These are phyloP conservation scores for Tylopilus rubrobrunneus DNA, from an alignment of 768 basidiomycete genomes.

Conservation along the genomic window DNA sequence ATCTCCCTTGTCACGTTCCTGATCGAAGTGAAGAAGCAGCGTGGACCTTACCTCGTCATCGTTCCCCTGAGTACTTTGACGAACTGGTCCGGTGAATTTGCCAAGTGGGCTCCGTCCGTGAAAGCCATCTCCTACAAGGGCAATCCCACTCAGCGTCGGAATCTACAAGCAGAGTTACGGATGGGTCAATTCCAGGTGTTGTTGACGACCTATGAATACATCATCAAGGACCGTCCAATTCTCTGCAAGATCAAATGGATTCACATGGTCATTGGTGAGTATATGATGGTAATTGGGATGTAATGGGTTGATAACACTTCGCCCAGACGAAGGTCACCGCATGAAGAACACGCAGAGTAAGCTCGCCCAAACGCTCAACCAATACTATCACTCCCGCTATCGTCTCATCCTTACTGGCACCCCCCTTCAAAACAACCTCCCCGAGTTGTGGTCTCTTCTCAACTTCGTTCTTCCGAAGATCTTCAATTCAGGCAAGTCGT, in stretches of 20 bases:
- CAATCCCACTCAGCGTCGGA: conserved; percentile 77
- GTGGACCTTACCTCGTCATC: conserved; percentile 94
- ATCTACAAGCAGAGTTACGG: conserved; percentile 73
- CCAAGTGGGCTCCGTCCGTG: conserved; percentile 92
- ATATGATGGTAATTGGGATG: background rate
- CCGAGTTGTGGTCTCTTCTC: conserved; percentile 91
- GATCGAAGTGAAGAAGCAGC: conserved; percentile 84
- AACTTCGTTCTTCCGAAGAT: conserved; percentile 94
- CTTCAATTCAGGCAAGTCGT: conserved; percentile 98
- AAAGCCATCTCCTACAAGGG: conserved; percentile 86
- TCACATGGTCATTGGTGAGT: conserved; percentile 91
- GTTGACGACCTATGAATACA: conserved; percentile 94
- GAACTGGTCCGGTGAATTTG: conserved; percentile 95
- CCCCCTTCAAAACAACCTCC: conserved; percentile 94
- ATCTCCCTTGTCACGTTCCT: conserved; percentile 95
- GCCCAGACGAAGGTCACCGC: conserved; percentile 87
- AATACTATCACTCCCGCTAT: conserved; percentile 89
- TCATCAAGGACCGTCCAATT: conserved; percentile 93
- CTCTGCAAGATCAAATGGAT: conserved; percentile 92
- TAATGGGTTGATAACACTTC: background rate
- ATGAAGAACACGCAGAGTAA: conserved; percentile 97
- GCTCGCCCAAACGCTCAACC: conserved; percentile 83
- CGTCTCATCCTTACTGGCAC: conserved; percentile 95
- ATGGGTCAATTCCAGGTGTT: conserved; percentile 86
- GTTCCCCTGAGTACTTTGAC: conserved; percentile 96